Percentiles rank a stretch among this genome's conserved stretches.
These are phyloP conservation scores for Pseudocercospora eumusae DNA, from an alignment of 2,329 filamentous ascomycete species.

Conservation along the genomic window DNA sequence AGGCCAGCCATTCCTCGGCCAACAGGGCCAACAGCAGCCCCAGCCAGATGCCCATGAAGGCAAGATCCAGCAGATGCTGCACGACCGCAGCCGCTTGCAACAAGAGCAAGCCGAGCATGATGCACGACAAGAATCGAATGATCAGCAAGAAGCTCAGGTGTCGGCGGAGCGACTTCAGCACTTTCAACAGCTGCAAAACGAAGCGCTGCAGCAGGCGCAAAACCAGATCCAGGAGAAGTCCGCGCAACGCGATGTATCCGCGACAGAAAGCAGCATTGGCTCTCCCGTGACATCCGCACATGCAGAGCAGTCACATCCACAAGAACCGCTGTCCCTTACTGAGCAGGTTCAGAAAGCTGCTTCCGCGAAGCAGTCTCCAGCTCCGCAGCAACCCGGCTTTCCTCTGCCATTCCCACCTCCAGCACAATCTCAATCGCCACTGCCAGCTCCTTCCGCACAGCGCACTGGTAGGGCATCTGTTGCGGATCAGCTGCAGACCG, in stretches of 20 bases:
- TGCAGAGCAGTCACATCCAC: conserved; percentile 38
- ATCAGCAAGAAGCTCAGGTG: conserved; percentile 48
- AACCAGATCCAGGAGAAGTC: conserved; percentile 33
- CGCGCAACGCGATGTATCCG: conserved; percentile 23
- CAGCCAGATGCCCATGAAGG: conserved; percentile 51
- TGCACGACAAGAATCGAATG: conserved; percentile 45
- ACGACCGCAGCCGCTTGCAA: conserved; percentile 61
- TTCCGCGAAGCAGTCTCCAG: conserved; percentile 60
- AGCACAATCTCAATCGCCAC: conserved; percentile 72
- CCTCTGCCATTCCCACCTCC: conserved; percentile 76
- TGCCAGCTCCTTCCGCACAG: conserved; percentile 87
- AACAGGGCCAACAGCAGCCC: conserved; percentile 43
- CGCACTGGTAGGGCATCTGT: conserved; percentile 74
- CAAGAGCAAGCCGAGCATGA: conserved; percentile 63
- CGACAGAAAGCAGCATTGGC: conserved; percentile 29
- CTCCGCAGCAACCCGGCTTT: conserved; percentile 58
- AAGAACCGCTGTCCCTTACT: conserved; percentile 68
- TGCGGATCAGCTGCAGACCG: conserved; percentile 68
- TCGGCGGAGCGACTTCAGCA: conserved; percentile 72
- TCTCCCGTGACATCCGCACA: conserved; percentile 20
- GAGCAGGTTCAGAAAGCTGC: conserved; percentile 81
- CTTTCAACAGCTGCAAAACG: conserved; percentile 73
- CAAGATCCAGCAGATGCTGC: conserved; percentile 62
- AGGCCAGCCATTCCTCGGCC: conserved; percentile 49
- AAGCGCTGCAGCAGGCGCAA: conserved; percentile 19